phyloP scores from a whole-genome alignment of 176 grass and related monocot species.

The Raddia distichophylla region DNA sequence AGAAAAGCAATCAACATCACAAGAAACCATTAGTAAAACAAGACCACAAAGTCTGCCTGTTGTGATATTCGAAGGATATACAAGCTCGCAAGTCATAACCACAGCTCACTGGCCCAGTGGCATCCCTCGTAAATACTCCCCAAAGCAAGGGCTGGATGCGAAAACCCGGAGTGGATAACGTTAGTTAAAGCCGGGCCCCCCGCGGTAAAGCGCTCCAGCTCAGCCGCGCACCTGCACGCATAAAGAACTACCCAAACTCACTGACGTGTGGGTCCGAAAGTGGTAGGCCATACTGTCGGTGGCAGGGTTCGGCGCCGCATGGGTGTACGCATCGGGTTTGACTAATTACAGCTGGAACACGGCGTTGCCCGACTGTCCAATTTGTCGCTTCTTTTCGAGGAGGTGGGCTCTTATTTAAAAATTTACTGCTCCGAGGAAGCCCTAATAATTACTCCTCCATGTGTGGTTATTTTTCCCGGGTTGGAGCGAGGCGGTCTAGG shows the following conservation, averaged over 20 bases:
- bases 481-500: neutral
- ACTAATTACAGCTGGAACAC: slow-evolving; percentile 47
- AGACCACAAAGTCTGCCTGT: neutral
- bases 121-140: neutral
- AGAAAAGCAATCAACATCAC: neutral
- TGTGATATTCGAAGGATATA: neutral
- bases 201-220: slow-evolving; percentile 35
- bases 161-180: neutral
- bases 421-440: neutral
- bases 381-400: slow-evolving; percentile 31
- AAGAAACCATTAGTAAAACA: slow-evolving; percentile 15
- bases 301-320: accelerated
- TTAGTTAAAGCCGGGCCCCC: slow-evolving; percentile 46
- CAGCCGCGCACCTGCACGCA: neutral
- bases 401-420: neutral
- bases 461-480: neutral
- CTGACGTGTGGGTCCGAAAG: accelerated
- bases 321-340: slow-evolving; percentile 6
- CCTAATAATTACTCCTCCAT: neutral
- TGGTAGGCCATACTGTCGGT: accelerated
- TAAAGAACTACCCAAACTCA: accelerated
- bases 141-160: accelerated
- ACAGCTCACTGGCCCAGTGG: neutral
- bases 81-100: too few relatives aligned
- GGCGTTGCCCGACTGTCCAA: neutral